These are phyloP conservation scores for Mucor ambiguus DNA, from an alignment of 371 early-diverging fungal genomes.

Conservation along the genomic window DNA sequence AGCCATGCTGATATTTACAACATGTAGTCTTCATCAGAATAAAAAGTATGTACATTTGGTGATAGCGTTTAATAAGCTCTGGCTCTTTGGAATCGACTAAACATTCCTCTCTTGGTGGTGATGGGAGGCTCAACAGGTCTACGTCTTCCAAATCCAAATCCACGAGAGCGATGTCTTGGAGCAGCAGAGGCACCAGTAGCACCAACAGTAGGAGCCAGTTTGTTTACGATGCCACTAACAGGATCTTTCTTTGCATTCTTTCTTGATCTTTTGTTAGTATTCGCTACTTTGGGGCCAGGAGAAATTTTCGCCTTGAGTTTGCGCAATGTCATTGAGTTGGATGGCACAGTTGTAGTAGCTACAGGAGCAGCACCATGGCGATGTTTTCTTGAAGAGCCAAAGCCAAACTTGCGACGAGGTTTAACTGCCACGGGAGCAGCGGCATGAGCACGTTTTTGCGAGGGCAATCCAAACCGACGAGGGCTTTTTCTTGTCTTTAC, in stretches of 20 bases:
- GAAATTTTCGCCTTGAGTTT: background rate
- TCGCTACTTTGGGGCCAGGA: background rate
- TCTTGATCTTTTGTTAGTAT: background rate
- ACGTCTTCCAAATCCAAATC: background rate
- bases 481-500: background rate
- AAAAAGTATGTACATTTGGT: background rate
- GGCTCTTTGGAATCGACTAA: background rate
- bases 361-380: background rate
- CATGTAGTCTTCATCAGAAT: background rate
- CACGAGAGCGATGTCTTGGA: background rate
- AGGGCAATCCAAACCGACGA: background rate
- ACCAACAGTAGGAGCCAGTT: background rate
- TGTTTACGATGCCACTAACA: background rate
- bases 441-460: background rate
- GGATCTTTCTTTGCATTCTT: background rate
- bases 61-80: background rate
- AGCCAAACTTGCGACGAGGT: background rate
- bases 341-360: background rate
- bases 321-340: background rate
- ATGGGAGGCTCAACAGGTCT: background rate
- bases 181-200: slow-evolving; percentile 2
- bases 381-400: background rate
- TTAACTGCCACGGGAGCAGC: background rate
- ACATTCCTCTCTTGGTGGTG: background rate
- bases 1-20: background rate